Base-by-base conservation (phyloP, 2,329 filamentous ascomycete species). In the Plenodomus tracheiphilus region DNA sequence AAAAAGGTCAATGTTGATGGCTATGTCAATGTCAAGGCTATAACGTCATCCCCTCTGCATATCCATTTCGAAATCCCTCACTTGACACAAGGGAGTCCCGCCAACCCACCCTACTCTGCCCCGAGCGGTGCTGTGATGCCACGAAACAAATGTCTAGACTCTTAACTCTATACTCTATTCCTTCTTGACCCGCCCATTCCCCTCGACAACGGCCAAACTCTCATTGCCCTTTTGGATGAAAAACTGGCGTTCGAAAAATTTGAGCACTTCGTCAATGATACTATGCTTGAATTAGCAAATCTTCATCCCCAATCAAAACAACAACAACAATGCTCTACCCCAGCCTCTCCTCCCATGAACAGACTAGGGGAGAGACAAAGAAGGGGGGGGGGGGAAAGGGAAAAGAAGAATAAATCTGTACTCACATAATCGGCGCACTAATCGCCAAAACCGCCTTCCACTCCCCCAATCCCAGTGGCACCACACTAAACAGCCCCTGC, bases 361-460 rank as follows among this genome's bases (percentile, higher is more conserved):
- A n/a, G n/a, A n/a, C n/a, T n/a, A n/a, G n/a, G n/a, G n/a, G 42
- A 39, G 28, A 22, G 39, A 25, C 2, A 35, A 8, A 21, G 20
- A 34, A 45, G 3, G 21, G 17, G 30, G 5, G 10, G 10, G 10
- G 20, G 18, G 9, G 9, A 44, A 20, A 16, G 39, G 36, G 15
- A 32, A 32, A 32, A 32, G 13, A 11, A 11, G 28, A 11, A 10
- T 11, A 11, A 32, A 32, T n/a, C n/a, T n/a, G n/a, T n/a, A 83
- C 89, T 88, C 81, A 91, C 86, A 99, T 88, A 57, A 99, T 95
- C 37, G 94, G 94, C 16, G 86, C 86, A 74, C 92, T 97, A 69
- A 97, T 94, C 25, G 80, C 74, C 56, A 97, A 68, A 39, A 99
- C 94, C 16, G 95, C 92, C 76, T 91, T 85, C 94, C 94, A 99